Conservation (phyloP, 1,284 basidiomycete genomes). For the Wolfiporia cocos region DNA sequence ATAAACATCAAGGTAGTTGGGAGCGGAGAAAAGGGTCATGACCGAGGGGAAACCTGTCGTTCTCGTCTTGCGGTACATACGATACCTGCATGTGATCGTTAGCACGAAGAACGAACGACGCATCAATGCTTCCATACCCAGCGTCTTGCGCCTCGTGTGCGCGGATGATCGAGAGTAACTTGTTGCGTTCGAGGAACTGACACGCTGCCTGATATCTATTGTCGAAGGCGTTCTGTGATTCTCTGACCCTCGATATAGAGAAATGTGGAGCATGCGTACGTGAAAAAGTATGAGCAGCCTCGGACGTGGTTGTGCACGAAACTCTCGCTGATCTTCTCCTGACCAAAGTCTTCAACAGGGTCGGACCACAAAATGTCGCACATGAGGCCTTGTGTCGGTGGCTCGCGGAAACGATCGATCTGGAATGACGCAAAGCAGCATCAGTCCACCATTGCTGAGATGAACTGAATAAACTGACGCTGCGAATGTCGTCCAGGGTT, state of each 20-base stretch:
- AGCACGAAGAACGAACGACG: background rate
- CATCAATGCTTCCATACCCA: conserved; percentile 48
- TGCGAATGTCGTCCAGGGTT: conserved; percentile 85
- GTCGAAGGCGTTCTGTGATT: too few species aligned
- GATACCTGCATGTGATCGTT: conserved; percentile 53
- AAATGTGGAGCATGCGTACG: too few species aligned
- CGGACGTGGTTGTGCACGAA: conserved; percentile 93
- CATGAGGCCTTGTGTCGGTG: conserved; percentile 91
- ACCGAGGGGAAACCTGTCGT: conserved; percentile 91
- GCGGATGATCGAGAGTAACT: conserved; percentile 90
- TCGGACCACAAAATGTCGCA: conserved; percentile 96
- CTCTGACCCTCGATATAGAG: too few species aligned
- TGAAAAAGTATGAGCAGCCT: conserved; percentile 96
- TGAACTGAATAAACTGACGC: conserved; percentile 31
- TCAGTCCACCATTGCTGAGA: conserved; percentile 4
- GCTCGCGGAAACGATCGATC: conserved; percentile 94
- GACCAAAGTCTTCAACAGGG: conserved; percentile 90
- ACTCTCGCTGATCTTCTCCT: conserved; percentile 81
- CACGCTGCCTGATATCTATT: conserved; percentile 92
- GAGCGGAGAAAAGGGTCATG: conserved; percentile 95
- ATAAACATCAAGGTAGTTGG: conserved; percentile 95
- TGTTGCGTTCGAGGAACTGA: conserved; percentile 91
- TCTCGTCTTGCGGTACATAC: conserved; percentile 97
- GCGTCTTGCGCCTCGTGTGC: conserved; percentile 96
- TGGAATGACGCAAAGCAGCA: conserved; percentile 22